Evolutionary conservation across 2,329 filamentous ascomycete species (phyloP).

Genomic region (Annulohypoxylon truncatum): DNA sequence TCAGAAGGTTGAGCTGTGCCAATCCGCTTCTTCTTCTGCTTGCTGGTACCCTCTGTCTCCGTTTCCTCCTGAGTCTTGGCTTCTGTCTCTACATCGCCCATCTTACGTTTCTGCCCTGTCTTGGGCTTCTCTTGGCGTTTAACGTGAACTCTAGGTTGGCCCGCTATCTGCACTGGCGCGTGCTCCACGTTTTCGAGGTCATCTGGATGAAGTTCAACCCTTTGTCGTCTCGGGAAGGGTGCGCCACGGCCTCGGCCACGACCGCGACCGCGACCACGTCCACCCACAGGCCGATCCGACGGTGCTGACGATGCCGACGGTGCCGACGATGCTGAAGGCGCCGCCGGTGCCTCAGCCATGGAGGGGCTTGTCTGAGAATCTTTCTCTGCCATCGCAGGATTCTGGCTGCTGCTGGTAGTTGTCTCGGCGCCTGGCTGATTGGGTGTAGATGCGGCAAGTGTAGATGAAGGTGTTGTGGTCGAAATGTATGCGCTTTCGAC

Average conservation of each 20-base stretch:
- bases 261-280: background rate
- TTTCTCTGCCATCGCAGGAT: background rate
- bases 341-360: background rate
- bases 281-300: background rate
- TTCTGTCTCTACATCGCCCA: background rate
- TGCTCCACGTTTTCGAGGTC: background rate
- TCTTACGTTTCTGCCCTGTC: background rate
- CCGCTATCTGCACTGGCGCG: background rate
- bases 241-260: background rate
- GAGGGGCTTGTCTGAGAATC: background rate
- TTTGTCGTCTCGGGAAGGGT: background rate
- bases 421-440: background rate
- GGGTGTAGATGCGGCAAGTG: background rate
- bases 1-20: too few species aligned
- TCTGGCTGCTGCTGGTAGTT: background rate
- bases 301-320: background rate
- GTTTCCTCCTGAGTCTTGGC: background rate
- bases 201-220: background rate
- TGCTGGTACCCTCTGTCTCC: background rate
- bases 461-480: background rate
- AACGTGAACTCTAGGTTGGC: background rate
- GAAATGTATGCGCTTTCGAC: too few species aligned
- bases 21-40: background rate
- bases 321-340: too few species aligned
- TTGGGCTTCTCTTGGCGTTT: background rate